These are phyloP conservation scores for Termitomyces sp. DNA, from an alignment of 768 basidiomycete genomes.

Conservation along the genomic window DNA sequence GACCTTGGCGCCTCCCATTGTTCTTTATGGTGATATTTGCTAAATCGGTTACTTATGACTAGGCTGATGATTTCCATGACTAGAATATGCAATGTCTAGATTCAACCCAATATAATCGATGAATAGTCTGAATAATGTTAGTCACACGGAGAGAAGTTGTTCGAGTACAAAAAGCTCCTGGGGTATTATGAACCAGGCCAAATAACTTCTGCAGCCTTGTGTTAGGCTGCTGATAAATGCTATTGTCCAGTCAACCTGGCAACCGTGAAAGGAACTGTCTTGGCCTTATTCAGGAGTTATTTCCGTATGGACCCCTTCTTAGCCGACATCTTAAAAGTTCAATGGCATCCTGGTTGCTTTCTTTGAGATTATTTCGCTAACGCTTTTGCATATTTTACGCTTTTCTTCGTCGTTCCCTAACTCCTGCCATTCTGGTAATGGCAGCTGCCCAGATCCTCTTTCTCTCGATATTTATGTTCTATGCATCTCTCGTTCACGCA, in stretches of 20 bases:
- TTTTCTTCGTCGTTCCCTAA: constrained; percentile 5
- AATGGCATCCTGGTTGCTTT: background rate
- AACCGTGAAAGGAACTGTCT: constrained; percentile 3
- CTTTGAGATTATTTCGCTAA: background rate
- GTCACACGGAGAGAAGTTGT: background rate
- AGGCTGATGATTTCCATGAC: background rate
- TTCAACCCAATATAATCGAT: background rate
- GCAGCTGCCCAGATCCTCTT: constrained; percentile 20
- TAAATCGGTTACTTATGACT: too few species aligned
- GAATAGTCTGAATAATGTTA: background rate
- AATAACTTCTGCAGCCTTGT: background rate
- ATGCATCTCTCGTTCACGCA: constrained; percentile 18
- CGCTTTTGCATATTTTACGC: background rate
- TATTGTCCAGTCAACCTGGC: constrained; percentile 1
- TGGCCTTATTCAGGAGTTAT: background rate
- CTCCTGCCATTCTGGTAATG: constrained; percentile 22
- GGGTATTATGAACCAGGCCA: background rate
- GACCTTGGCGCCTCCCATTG: background rate
- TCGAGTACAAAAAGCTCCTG: background rate
- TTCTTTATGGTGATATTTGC: background rate
- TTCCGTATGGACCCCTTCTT: background rate
- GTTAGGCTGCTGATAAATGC: background rate
- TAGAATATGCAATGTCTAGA: background rate
- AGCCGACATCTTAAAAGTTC: background rate
- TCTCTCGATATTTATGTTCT: constrained; percentile 19